Evolutionary conservation across 2,329 filamentous ascomycete species (phyloP), one percentile per base, ranked within the genome.

Genomic region (Lachnellula arida): DNA sequence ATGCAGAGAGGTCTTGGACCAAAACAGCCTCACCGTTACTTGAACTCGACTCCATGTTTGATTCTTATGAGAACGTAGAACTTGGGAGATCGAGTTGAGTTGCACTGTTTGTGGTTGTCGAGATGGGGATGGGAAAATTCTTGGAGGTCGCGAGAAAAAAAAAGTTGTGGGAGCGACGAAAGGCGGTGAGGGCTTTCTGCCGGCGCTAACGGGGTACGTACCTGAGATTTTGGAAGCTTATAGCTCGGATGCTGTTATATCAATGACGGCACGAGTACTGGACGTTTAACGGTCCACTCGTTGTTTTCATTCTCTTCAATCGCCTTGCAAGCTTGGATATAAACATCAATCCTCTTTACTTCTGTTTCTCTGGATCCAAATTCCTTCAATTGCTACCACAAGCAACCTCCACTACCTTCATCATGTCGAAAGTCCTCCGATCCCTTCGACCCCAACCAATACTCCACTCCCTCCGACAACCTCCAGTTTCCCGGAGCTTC

Each of bases 401-500:
- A 3, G 8, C 17, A 12, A 5, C 11, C 42, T 28, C 19, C 39
- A 52, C 35, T 42, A 34, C 23, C 44, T 22, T 14, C 49, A 59
- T 6, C 58, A 66, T 64, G 61, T 62, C 64, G 11, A 56, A 60
- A 55, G 17, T 65, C 47, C 58, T 66, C 15, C 65, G 58, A 48
- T 58, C 55, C 12, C 17, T 66, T 6, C 60, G 63, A 17, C 58
- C 64, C 22, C 51, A 48, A 48, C 37, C 55, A n/a, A 49, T 56
- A 34, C 44, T 65, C 43, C 63, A 50, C 46, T 54, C 61, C 12
- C 47, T 60, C 47, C 55, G 28, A 32, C 28, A 25, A 28, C 22
- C 56, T n/a, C 25, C 50, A 51, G 14, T 51, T 42, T 46, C 80
- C 61, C 76, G 77, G 65, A 60, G 67, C 56, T 78, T 79, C 71